These are phyloP conservation scores for Ambrosiella beaveri DNA, from an alignment of 2,329 filamentous ascomycete genomes.

Conservation along the genomic window DNA sequence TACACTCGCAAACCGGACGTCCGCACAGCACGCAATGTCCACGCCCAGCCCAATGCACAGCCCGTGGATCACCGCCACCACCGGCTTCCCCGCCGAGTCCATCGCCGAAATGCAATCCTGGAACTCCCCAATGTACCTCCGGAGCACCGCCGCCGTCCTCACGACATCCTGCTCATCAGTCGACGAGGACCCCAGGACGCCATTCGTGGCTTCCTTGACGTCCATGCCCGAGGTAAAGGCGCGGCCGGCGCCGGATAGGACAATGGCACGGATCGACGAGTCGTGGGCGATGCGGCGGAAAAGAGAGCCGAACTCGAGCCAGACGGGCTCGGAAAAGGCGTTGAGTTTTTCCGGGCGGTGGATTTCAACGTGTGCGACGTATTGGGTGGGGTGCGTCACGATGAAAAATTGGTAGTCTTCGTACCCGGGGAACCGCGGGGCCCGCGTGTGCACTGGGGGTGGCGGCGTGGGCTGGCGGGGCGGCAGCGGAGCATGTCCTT, in stretches of 20 bases:
- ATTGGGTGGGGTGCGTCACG: slow-evolving; percentile 51
- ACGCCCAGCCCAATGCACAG: slow-evolving; percentile 63
- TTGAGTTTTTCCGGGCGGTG: slow-evolving; percentile 78
- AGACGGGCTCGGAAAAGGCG: slow-evolving; percentile 71
- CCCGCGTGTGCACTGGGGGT: background rate
- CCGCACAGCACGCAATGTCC: slow-evolving; percentile 52
- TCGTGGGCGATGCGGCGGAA: slow-evolving; percentile 58
- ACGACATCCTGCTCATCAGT: slow-evolving; percentile 35
- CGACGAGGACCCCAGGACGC: slow-evolving; percentile 25
- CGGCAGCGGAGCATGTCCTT: slow-evolving; percentile 10
- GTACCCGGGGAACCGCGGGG: slow-evolving; percentile 23
- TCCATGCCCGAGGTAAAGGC: slow-evolving; percentile 82
- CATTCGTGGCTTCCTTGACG: slow-evolving; percentile 49
- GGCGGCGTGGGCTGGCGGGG: slow-evolving; percentile 13
- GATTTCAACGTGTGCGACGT: slow-evolving; percentile 83
- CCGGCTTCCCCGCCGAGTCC: slow-evolving; percentile 81
- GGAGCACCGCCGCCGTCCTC: slow-evolving; percentile 42
- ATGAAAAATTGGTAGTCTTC: slow-evolving; percentile 48
- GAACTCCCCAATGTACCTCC: slow-evolving; percentile 59
- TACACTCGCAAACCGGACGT: slow-evolving; percentile 48
- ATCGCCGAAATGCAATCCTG: slow-evolving; percentile 60
- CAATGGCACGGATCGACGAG: slow-evolving; percentile 53
- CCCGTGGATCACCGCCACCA: slow-evolving; percentile 68
- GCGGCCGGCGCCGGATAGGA: slow-evolving; percentile 65
- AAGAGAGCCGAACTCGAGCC: slow-evolving; percentile 58